These are phyloP conservation scores for Flammula alnicola DNA, from an alignment of 1,284 basidiomycete species.

Conservation along the genomic window DNA sequence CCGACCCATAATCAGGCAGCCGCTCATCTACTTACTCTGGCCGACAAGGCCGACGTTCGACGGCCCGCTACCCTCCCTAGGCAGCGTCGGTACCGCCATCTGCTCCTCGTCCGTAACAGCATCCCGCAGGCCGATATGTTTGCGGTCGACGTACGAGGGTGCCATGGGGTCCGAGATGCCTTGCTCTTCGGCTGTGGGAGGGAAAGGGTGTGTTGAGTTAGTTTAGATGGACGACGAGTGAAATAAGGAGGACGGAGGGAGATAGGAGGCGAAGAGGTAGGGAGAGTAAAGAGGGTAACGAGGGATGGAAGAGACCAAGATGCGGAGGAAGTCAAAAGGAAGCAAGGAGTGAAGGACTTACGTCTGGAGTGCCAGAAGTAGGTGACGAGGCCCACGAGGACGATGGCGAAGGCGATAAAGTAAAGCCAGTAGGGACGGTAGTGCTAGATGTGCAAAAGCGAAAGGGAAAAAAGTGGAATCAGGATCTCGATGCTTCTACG, in stretches of 20 bases:
- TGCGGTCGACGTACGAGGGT: conserved; percentile 61
- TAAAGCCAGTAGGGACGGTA: conserved; percentile 84
- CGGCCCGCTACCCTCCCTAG: too few relatives aligned
- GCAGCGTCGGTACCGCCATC: too few relatives aligned
- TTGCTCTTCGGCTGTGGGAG: conserved; percentile 70
- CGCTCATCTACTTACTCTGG: too few relatives aligned
- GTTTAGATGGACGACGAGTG: not conserved
- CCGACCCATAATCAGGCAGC: too few relatives aligned
- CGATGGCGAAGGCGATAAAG: conserved; percentile 74
- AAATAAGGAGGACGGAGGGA: not conserved
- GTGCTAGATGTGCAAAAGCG: conserved; percentile 49
- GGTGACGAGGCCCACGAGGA: conserved; percentile 72
- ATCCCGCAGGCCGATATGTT: too few relatives aligned
- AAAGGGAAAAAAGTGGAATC: not conserved
- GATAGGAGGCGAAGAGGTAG: conserved; percentile 4
- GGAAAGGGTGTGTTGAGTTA: conserved; percentile 9
- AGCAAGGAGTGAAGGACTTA: conserved; percentile 45
- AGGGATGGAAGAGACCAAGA: too few relatives aligned
- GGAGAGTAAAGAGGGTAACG: too few relatives aligned
- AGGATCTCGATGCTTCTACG: too few relatives aligned
- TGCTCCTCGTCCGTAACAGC: conserved; percentile 17
- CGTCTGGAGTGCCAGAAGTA: conserved; percentile 86
- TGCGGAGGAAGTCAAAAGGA: too few relatives aligned
- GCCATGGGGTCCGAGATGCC: conserved; percentile 64
- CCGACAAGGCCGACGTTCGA: too few relatives aligned